These are phyloP conservation scores for Xylaria nigripes DNA, from an alignment of 495 filamentous ascomycete species.

Conservation along the genomic window DNA sequence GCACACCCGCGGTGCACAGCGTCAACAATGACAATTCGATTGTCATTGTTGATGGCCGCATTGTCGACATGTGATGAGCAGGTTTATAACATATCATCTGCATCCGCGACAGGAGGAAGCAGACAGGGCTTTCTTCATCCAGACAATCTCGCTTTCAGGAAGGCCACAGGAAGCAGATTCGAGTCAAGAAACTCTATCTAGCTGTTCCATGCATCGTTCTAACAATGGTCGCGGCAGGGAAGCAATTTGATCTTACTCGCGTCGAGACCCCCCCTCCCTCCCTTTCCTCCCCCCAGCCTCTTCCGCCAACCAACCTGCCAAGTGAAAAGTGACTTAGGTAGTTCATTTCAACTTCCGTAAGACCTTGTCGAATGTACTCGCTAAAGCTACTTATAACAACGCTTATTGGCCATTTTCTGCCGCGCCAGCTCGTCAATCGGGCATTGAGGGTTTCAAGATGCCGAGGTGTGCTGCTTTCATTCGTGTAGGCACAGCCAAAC, in stretches of 20 bases:
- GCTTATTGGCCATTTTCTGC: background rate
- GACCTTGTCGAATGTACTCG: background rate
- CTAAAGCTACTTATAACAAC: background rate
- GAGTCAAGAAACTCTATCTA: background rate
- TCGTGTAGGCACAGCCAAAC: background rate
- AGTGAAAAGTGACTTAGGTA: too few species aligned
- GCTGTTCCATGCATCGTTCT: background rate
- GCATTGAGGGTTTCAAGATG: background rate
- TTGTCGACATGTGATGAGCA: background rate
- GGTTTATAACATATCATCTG: background rate
- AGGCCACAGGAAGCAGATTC: background rate
- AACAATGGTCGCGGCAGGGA: background rate
- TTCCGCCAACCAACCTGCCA: too few species aligned
- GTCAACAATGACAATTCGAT: too few species aligned
- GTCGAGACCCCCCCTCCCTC: too few species aligned
- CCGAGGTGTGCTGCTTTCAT: background rate
- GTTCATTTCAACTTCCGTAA: too few species aligned
- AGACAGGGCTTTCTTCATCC: background rate
- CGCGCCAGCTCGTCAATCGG: background rate
- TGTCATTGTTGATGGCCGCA: background rate
- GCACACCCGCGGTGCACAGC: background rate
- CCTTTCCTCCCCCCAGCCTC: too few species aligned
- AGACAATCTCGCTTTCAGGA: background rate
- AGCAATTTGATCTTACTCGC: too few species aligned
- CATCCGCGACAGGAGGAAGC: background rate